phyloP scores from a whole-genome alignment of 345 rosid genomes.

The Aquilaria sinensis region DNA sequence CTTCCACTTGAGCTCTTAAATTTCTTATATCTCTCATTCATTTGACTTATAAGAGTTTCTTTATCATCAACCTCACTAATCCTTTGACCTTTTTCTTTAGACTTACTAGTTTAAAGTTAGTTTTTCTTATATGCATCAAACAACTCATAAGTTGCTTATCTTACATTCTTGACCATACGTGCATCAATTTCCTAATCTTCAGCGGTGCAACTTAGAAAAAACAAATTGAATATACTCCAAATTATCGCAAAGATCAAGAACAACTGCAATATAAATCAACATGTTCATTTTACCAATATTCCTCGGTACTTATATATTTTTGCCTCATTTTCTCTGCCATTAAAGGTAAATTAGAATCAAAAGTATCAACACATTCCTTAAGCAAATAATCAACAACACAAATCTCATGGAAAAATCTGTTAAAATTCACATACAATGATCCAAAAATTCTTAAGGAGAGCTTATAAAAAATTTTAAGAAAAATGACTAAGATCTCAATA shows the following conservation, averaged over 20 bases:
- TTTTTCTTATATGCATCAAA: no score
- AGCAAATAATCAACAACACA: not conserved
- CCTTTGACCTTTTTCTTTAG: not conserved
- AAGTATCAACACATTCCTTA: not conserved
- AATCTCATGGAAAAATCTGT: not conserved
- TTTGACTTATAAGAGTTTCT: not conserved
- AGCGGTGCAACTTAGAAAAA: no score
- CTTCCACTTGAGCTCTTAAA: no score
- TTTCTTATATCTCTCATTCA: not conserved
- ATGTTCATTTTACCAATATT: no score
- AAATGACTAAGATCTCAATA: no score
- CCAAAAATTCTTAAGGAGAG: not conserved
- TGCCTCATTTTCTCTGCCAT: no score
- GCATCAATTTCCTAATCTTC: no score
- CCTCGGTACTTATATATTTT: no score
- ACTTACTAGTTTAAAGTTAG: not conserved
- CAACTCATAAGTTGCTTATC: not conserved
- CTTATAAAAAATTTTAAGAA: no score
- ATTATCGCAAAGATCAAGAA: no score
- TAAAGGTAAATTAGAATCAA: not conserved
- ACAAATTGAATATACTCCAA: no score
- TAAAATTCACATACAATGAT: not conserved
- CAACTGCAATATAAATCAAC: no score
- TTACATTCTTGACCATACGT: not conserved
- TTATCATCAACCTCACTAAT: not conserved